Evolutionary conservation across 2,329 filamentous ascomycete genomes (phyloP).

Genomic region (Colletotrichum cereale): DNA sequence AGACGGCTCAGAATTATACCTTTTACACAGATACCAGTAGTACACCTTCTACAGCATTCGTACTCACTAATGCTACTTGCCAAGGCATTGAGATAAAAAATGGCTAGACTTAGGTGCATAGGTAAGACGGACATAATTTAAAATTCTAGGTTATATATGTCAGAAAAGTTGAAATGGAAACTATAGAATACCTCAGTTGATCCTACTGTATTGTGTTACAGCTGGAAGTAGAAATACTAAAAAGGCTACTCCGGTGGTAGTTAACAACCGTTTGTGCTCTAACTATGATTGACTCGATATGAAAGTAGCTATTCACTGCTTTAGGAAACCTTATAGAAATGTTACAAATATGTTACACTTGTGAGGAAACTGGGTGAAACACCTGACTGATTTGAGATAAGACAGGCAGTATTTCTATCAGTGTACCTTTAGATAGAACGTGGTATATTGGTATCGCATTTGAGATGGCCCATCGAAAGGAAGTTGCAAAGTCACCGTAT

Average conservation of each 20-base stretch:
- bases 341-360: background rate
- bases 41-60: too few species aligned
- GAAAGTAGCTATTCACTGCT: background rate
- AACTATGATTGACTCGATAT: background rate
- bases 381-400: background rate
- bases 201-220: too few species aligned
- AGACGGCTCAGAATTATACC: too few species aligned
- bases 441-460: constrained; percentile 21
- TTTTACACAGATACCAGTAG: too few species aligned
- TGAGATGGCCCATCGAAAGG: background rate
- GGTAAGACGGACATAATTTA: too few species aligned
- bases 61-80: too few species aligned
- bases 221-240: accelerated
- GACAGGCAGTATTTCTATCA: background rate
- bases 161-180: too few species aligned
- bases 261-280: background rate
- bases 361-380: background rate
- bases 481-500: background rate
- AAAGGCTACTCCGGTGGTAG: background rate
- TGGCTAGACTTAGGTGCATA: too few species aligned
- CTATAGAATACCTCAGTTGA: background rate
- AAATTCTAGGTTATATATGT: too few species aligned
- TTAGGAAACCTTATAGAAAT: background rate
- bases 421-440: background rate
- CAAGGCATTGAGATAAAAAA: too few species aligned